Percentiles rank a stretch among this genome's conserved stretches.
Evolutionary conservation across 192 early-diverging fungal genomes (phyloP).

Genomic region (Coemansia sp.): DNA sequence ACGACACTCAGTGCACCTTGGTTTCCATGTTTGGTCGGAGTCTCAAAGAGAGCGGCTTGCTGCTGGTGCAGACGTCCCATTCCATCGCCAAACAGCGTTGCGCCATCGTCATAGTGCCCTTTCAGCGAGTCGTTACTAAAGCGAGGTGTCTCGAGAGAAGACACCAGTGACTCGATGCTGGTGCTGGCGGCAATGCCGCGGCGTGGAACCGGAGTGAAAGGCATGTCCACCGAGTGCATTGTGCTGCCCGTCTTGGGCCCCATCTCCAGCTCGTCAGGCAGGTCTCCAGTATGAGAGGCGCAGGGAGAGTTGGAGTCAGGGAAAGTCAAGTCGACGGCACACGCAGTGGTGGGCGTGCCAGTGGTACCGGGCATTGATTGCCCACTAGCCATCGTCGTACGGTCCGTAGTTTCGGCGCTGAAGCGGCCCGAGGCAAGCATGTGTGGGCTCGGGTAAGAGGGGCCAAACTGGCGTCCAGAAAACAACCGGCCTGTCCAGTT

Average conservation of each 20-base stretch:
- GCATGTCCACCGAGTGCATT: conserved; percentile 8
- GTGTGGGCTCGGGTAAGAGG: conserved; percentile 21
- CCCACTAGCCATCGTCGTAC: conserved; percentile 9
- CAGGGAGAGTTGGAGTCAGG: conserved; percentile 41
- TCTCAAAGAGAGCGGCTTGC: conserved; percentile 3
- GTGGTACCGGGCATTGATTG: not conserved
- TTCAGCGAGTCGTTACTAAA: conserved; percentile 13
- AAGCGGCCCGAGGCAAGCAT: conserved; percentile 46
- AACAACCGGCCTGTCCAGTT: conserved; percentile 13
- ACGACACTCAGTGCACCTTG: conserved; percentile 8
- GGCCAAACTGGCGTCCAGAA: conserved; percentile 10
- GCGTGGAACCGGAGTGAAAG: conserved; percentile 25
- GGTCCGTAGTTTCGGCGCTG: conserved; percentile 31
- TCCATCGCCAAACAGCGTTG: conserved; percentile 29
- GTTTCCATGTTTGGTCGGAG: conserved; percentile 18
- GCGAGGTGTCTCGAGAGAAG: conserved; percentile 43
- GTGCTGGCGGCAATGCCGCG: conserved; percentile 19
- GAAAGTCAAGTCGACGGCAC: conserved; percentile 32
- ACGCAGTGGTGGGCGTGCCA: conserved; percentile 7
- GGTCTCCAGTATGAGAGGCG: conserved; percentile 15
- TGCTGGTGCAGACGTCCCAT: not conserved
- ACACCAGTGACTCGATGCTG: conserved; percentile 30
- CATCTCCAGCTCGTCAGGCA: not conserved
- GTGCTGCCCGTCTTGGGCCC: conserved; percentile 6
- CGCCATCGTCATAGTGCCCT: conserved; percentile 16